These are phyloP conservation scores for Saccharomycopsis fibuligera DNA, from an alignment of 805 yeast species.

Conservation along the genomic window DNA sequence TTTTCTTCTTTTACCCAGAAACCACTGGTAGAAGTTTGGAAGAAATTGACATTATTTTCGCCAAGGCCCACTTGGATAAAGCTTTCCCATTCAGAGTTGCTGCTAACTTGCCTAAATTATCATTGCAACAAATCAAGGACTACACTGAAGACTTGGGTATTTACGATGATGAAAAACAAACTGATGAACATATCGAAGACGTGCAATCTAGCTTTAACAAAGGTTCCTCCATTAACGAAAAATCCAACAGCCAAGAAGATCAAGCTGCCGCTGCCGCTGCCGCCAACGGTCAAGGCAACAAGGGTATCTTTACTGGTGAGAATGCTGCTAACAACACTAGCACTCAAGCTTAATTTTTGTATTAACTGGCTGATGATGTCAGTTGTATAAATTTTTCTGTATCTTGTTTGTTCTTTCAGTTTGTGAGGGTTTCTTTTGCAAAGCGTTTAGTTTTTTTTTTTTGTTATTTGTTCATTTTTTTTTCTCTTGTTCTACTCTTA, in stretches of 20 bases:
- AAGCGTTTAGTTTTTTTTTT: too few species aligned
- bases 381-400: too few species aligned
- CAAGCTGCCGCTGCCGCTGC: too few species aligned
- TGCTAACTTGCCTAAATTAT: constrained; percentile 49
- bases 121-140: constrained; percentile 9
- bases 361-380: too few species aligned
- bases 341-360: too few species aligned
- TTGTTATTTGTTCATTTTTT: too few species aligned
- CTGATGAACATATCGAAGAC: constrained; percentile 25
- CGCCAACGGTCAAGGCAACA: too few species aligned
- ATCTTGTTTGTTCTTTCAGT: too few species aligned
- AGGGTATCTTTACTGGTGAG: too few species aligned
- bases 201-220: constrained; percentile 7
- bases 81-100: constrained; percentile 61
- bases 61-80: constrained; percentile 50
- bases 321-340: too few species aligned
- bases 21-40: constrained; percentile 72
- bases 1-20: constrained; percentile 68
- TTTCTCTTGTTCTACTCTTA: too few species aligned
- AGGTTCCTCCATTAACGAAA: neutral
- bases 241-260: neutral
- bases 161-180: constrained; percentile 36
- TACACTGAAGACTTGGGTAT: constrained; percentile 16
- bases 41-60: constrained; percentile 62
- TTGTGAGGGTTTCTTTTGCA: too few species aligned